A percentile compares a stretch with the other conserved stretches of the same genome.
These are phyloP conservation scores for Toxicodendron radicans DNA, from an alignment of 345 rosid genomes.

Conservation along the genomic window DNA sequence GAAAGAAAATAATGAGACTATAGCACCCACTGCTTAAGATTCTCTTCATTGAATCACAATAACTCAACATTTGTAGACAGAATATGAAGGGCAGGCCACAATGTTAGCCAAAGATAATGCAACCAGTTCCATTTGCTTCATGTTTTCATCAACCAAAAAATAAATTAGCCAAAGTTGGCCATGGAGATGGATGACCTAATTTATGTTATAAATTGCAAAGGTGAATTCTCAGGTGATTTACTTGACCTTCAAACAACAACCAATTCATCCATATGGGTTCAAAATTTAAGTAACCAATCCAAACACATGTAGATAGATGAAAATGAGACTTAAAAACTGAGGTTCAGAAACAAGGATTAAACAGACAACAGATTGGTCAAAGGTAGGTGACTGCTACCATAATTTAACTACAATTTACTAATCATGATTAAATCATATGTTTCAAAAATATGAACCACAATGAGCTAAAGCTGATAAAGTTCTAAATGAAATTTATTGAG, in stretches of 20 bases:
- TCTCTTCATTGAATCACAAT: background rate
- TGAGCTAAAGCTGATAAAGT: background rate
- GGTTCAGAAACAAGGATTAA: background rate
- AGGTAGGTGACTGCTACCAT: background rate
- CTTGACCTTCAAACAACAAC: background rate
- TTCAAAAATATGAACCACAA: background rate
- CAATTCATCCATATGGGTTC: background rate
- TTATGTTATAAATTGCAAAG: background rate
- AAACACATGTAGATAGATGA: background rate
- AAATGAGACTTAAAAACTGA: background rate
- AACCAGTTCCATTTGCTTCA: background rate
- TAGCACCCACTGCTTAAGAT: background rate
- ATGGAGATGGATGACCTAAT: background rate
- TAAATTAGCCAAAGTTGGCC: background rate
- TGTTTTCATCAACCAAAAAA: background rate
- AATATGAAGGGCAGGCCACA: background rate
- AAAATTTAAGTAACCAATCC: background rate
- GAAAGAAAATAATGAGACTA: constrained; percentile 11
- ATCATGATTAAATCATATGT: background rate
- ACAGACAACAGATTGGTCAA: no score
- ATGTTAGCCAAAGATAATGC: background rate
- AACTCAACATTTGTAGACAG: background rate
- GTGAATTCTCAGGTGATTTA: background rate
- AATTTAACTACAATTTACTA: background rate
- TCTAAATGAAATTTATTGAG: background rate